Evolutionary conservation across 1,284 basidiomycete genomes (phyloP).

Genomic region (Cutaneotrichosporon cyanovorans): DNA sequence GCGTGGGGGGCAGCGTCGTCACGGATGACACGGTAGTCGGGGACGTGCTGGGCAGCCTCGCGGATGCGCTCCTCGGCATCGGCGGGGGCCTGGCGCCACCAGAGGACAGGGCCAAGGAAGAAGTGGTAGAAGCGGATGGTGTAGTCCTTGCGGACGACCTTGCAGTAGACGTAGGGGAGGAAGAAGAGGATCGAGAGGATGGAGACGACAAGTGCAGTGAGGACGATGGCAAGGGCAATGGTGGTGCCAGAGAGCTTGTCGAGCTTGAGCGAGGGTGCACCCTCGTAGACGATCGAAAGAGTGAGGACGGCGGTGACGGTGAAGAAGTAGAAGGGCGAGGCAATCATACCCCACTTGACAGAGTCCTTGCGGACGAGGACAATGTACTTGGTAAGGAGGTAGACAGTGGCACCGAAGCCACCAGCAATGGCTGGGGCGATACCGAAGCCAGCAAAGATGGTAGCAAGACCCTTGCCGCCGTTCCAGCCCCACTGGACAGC

Average conservation of each 20-base stretch:
- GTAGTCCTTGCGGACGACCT: conserved; percentile 50
- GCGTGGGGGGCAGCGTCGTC: conserved; percentile 9
- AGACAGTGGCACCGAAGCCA: conserved; percentile 47
- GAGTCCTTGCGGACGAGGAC: conserved; percentile 45
- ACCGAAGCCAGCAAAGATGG: conserved; percentile 46
- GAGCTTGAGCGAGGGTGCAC: conserved; percentile 44
- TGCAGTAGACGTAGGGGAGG: conserved; percentile 49
- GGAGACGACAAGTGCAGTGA: conserved; percentile 45
- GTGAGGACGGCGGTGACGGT: conserved; percentile 37
- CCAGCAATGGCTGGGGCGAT: conserved; percentile 46
- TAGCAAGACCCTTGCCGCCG: conserved; percentile 46
- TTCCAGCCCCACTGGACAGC: conserved; percentile 51
- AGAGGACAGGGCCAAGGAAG: conserved; percentile 43
- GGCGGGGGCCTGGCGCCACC: conserved; percentile 34
- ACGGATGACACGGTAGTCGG: conserved; percentile 45
- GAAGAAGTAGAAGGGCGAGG: conserved; percentile 48
- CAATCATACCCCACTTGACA: conserved; percentile 32
- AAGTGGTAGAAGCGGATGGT: conserved; percentile 33
- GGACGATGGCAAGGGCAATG: conserved; percentile 46
- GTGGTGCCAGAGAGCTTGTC: conserved; percentile 37
- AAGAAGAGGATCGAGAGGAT: conserved; percentile 48
- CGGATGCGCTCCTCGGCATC: conserved; percentile 1
- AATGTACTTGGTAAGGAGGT: conserved; percentile 46
- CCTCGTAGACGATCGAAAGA: conserved; percentile 45
- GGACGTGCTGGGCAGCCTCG: conserved; percentile 28